A percentile compares a stretch with the other conserved stretches of the same genome.
Evolutionary conservation across 768 basidiomycete genomes (phyloP).

Genomic region (Pleurotus pulmonarius): DNA sequence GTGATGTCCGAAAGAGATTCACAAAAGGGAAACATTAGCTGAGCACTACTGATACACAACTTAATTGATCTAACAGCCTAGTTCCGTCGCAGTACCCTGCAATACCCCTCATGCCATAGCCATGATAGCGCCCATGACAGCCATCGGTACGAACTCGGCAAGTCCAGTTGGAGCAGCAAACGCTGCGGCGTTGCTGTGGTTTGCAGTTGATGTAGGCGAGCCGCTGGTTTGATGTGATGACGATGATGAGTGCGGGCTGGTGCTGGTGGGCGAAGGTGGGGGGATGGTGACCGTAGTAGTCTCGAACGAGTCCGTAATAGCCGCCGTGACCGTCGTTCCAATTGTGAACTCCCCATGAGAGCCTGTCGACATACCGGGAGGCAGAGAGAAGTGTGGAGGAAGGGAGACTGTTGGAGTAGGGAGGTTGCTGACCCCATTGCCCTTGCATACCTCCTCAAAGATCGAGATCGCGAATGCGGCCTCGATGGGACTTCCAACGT

Average conservation of each 20-base stretch:
- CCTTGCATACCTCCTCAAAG: conserved; percentile 4
- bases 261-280: background rate
- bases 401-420: conserved; percentile 3
- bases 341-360: conserved; percentile 1
- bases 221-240: background rate
- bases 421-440: conserved; percentile 6
- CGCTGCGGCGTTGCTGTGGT: conserved; percentile 5
- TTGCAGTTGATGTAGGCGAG: background rate
- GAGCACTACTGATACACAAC: too few species aligned
- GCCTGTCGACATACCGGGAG: conserved; percentile 3
- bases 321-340: conserved; percentile 1
- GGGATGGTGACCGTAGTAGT: background rate
- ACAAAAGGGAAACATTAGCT: too few species aligned
- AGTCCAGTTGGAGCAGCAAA: background rate
- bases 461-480: conserved; percentile 1
- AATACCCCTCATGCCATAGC: background rate
- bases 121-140: conserved; percentile 7
- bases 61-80: too few species aligned
- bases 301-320: background rate
- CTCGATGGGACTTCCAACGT: conserved; percentile 2
- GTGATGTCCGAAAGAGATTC: too few species aligned
- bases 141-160: conserved; percentile 2
- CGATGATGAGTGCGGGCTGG: background rate
- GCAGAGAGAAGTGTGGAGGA: conserved; percentile 3
- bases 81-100: too few species aligned